Evolutionary conservation across 2,329 filamentous ascomycete genomes (phyloP), one percentile per base, ranked within the genome.

Genomic region (Graphiopsis chlorocephala): DNA sequence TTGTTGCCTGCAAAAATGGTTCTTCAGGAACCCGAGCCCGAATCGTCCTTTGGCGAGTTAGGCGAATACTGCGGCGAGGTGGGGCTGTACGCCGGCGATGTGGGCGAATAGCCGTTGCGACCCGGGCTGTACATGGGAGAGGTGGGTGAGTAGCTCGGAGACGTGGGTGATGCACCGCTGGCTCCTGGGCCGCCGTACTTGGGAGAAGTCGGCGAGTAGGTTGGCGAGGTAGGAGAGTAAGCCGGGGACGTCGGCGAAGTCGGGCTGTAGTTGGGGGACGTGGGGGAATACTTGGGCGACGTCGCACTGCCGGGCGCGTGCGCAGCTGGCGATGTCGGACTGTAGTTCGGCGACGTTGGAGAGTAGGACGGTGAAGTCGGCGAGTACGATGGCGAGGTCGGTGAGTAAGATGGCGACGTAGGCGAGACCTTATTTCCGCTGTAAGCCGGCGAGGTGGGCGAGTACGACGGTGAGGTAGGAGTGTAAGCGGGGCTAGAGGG

Each of bases 281-380:
- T 80, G 5, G 78, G 78, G 26, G 78, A 80, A 68, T 80, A 81
- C 64, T 81, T 82, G 38, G 85, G 85, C 17, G 84, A 87, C 0
- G 80, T 80, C 1, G 79, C 78, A 62, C 69, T 72, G 65, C 68
- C 69, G 11, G 69, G 71, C 20, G 60, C 60, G 38, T 67, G 59
- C 52, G 47, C 60, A 61, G 66, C 67, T 20, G 72, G 73, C 12
- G 71, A 72, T 2, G 81, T 83, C 5, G 83, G 82, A 64, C 83
- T 84, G 68, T 78, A 79, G 38, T 73, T 74, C 55, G 79, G 80
- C 8, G 76, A 85, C 65, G 86, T 86, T 48, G 92, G 88, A 53
- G 90, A 93, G 78, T 90, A 90, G 74, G 85, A 85, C 70, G 91
- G 85, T 76, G 90, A 91, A 1, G 79, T 79, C 33, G 78, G 79